Evolutionary conservation across 1,284 basidiomycete genomes (phyloP).

Genomic region (Neonothopanus nambi): DNA sequence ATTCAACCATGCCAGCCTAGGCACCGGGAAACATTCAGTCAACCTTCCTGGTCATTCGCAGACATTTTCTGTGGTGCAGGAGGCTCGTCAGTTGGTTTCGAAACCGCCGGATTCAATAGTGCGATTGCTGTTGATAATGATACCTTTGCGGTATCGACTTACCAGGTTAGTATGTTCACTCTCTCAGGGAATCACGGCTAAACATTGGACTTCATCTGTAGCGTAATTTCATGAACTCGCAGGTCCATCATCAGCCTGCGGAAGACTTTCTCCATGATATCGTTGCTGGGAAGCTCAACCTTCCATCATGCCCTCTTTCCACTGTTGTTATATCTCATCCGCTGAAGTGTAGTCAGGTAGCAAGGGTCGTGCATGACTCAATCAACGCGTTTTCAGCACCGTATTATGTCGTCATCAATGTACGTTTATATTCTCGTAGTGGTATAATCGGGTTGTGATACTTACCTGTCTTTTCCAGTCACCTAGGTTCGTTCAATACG

Average conservation of each 20-base stretch:
- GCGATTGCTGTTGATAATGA: background rate
- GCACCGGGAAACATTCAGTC: too few species aligned
- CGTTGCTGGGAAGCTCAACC: background rate
- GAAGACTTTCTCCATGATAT: background rate
- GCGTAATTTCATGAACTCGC: background rate
- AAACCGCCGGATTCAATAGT: background rate
- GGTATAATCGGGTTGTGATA: too few species aligned
- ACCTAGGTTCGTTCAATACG: background rate
- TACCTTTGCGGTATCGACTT: background rate
- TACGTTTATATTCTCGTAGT: too few species aligned
- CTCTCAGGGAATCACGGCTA: background rate
- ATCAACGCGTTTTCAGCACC: background rate
- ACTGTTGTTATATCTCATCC: background rate
- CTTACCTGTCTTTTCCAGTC: too few species aligned
- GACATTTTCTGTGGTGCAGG: constrained; percentile 3
- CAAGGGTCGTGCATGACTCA: background rate
- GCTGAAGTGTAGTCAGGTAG: background rate
- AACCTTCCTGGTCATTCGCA: too few species aligned
- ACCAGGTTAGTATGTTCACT: background rate
- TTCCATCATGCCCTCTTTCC: background rate
- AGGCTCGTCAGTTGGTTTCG: background rate
- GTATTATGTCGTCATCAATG: background rate
- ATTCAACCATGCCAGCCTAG: too few species aligned
- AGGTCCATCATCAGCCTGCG: background rate
- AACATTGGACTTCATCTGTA: background rate